Percentiles rank a stretch among this genome's conserved stretches.
Conservation (phyloP, 176 grass and related monocot genomes). For the Ananas comosus region DNA sequence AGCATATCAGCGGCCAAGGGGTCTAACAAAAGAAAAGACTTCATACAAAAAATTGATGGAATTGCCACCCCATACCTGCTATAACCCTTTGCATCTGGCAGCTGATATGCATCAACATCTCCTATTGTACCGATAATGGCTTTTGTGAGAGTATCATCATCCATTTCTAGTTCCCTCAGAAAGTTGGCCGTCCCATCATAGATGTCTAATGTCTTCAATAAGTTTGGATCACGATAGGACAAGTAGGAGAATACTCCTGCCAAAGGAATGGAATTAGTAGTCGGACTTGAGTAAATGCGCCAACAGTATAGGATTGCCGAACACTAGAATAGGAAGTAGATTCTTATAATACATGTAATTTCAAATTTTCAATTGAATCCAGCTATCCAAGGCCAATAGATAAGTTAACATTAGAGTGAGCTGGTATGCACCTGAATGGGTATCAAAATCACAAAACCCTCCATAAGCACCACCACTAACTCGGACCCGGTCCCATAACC, state of each 20-base stretch:
- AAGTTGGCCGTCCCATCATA: constrained; percentile 93
- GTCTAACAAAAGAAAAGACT: neutral
- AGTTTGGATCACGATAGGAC: constrained; percentile 97
- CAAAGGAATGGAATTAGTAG: constrained; percentile 12
- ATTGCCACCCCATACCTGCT: constrained; percentile 55
- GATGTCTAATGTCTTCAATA: constrained; percentile 86
- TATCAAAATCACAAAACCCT: constrained; percentile 98
- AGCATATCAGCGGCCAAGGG: neutral
- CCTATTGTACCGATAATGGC: constrained; percentile 99
- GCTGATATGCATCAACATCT: constrained; percentile 83
- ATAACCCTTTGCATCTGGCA: constrained; percentile 99
- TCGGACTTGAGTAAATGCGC: neutral
- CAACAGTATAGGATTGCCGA: too few species aligned
- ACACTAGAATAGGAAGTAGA: too few species aligned
- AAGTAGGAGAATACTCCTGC: constrained; percentile 96
- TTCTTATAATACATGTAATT: neutral
- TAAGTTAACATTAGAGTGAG: neutral
- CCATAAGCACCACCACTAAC: constrained; percentile 98
- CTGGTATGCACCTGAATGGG: constrained; percentile 65
- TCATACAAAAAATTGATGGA: neutral
- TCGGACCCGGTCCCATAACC: constrained; percentile 94
- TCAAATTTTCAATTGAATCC: neutral
- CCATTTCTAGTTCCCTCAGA: constrained; percentile 78
- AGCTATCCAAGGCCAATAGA: neutral
- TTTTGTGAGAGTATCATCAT: constrained; percentile 74